Conservation (phyloP, 495 filamentous ascomycete species). For the Terfezia boudieri region DNA sequence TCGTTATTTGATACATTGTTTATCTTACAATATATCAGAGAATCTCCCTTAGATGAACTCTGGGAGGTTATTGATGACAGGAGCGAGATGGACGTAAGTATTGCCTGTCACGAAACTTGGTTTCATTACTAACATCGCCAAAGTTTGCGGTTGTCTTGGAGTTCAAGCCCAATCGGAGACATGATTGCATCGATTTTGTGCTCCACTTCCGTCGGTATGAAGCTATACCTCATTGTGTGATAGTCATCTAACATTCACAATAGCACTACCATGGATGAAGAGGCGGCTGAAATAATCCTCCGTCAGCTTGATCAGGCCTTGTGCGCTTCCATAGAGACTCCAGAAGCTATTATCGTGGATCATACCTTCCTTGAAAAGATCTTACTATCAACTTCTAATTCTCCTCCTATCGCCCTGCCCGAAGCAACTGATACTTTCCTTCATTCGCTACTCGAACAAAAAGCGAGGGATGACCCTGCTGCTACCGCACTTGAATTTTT, state of each 20-base stretch:
- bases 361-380: slow-evolving; percentile 3
- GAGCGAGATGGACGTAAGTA: slow-evolving; percentile 50
- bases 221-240: background rate
- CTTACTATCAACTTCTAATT: slow-evolving; percentile 11
- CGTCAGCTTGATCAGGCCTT: slow-evolving; percentile 28
- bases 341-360: slow-evolving; percentile 20
- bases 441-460: slow-evolving; percentile 14
- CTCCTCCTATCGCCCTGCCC: background rate
- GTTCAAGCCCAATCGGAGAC: slow-evolving; percentile 30
- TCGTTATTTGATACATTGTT: slow-evolving; percentile 55
- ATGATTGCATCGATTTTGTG: slow-evolving; percentile 24
- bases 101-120: background rate
- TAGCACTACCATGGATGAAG: slow-evolving; percentile 23
- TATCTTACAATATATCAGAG: slow-evolving; percentile 35
- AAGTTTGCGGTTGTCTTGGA: slow-evolving; percentile 47
- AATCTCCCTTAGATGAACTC: slow-evolving; percentile 19
- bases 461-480: slow-evolving; percentile 14
- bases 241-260: background rate
- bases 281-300: slow-evolving; percentile 23
- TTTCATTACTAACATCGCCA: background rate
- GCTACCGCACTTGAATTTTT: slow-evolving; percentile 20
- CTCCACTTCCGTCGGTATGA: slow-evolving; percentile 26
- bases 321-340: slow-evolving; percentile 21
- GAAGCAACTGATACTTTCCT: background rate
- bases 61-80: slow-evolving; percentile 46